These are phyloP conservation scores for Marvania coccoides DNA, from an alignment of 139 green algal genomes.

Conservation along the genomic window DNA sequence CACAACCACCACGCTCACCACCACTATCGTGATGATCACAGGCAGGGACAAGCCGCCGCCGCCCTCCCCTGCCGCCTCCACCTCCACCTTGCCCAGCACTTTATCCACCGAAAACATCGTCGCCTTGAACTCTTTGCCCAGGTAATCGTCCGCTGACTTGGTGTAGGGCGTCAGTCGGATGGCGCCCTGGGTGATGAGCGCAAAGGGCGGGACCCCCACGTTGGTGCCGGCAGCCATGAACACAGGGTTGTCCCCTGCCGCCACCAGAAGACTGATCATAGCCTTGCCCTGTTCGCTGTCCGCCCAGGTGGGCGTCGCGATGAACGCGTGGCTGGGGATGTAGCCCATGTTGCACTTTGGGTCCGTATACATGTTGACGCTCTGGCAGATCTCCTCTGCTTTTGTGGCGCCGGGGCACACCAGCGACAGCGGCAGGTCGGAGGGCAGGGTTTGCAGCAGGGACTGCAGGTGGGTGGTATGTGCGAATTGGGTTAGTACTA, in stretches of 20 bases:
- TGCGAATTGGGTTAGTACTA: too few relatives aligned
- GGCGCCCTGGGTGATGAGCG: neutral
- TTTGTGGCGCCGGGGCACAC: neutral
- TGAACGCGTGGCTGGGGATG: neutral
- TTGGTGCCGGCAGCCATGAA: conserved; percentile 2
- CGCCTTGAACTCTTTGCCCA: neutral
- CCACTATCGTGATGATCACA: conserved; percentile 2
- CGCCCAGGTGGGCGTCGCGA: neutral
- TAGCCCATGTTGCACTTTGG: conserved; percentile 1
- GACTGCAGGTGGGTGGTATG: too few relatives aligned
- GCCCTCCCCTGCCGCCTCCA: neutral
- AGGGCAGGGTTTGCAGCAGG: too few relatives aligned
- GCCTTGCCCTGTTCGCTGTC: neutral
- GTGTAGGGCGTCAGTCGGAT: neutral
- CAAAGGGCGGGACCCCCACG: neutral
- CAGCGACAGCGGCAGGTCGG: neutral
- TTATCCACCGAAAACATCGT: neutral
- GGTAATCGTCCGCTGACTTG: neutral
- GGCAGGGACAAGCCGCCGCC: neutral
- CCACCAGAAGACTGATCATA: neutral
- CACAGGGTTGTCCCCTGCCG: neutral
- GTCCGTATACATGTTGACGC: neutral
- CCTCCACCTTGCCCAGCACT: neutral
- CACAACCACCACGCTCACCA: conserved; percentile 11
- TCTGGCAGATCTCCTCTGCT: neutral